Conservation (phyloP, 169 alveolate genomes). For the Plasmodium coatneyi region DNA sequence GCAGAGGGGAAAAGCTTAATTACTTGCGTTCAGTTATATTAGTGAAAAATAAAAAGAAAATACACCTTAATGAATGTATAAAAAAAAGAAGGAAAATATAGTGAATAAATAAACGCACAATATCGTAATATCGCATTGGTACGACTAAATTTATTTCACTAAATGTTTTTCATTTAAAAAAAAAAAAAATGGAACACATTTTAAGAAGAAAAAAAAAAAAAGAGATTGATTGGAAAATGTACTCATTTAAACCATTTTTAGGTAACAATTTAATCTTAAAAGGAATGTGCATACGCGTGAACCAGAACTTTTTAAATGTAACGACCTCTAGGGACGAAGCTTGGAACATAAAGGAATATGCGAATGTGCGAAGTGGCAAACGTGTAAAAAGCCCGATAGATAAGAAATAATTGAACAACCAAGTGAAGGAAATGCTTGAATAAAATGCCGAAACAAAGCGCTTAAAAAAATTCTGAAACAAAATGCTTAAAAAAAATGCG, state of each 20-base stretch:
- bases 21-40: conserved; percentile 30
- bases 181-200: background rate
- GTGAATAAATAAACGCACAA: background rate
- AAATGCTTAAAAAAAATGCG: background rate
- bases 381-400: background rate
- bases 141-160: background rate
- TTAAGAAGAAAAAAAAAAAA: background rate
- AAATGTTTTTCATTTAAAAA: background rate
- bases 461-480: background rate
- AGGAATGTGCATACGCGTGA: background rate
- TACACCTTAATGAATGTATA: background rate
- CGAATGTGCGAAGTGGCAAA: background rate
- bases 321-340: background rate
- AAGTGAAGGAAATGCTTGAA: background rate
- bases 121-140: background rate
- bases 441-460: background rate
- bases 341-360: background rate
- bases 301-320: background rate
- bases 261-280: background rate
- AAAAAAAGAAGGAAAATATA: background rate
- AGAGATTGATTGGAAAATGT: background rate
- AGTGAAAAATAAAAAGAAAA: conserved; percentile 27
- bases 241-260: background rate
- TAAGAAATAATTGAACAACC: background rate
- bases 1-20: background rate